These are phyloP conservation scores for Phytophthora quininea DNA, from an alignment of 352 stramenopile genomes.

Conservation along the genomic window DNA sequence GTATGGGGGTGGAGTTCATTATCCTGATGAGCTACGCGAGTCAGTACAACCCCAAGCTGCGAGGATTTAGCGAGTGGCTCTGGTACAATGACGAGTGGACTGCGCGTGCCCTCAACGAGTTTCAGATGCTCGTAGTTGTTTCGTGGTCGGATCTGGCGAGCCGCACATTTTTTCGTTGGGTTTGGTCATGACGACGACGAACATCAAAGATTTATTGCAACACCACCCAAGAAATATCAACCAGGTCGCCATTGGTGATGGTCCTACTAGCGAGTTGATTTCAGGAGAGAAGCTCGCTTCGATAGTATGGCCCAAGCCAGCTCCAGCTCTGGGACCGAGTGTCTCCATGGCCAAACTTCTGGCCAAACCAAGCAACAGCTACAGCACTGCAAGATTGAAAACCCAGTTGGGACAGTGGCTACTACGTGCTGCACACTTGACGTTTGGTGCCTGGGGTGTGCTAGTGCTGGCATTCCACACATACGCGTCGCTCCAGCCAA, in stretches of 20 bases:
- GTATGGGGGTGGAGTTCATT: constrained; percentile 1
- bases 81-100: constrained; percentile 21
- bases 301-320: not conserved
- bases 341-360: not conserved
- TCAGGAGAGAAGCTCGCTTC: not conserved
- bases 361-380: not conserved
- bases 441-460: constrained; percentile 4
- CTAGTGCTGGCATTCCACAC: constrained; percentile 14
- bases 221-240: not conserved
- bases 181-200: constrained; percentile 5
- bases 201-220: constrained; percentile 12
- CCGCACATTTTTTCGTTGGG: constrained; percentile 8
- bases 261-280: not conserved
- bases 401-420: not conserved
- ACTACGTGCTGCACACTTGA: not conserved
- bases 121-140: constrained; percentile 18
- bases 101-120: constrained; percentile 8
- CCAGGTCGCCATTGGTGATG: not conserved
- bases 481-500: constrained; percentile 2
- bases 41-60: not conserved
- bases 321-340: not conserved
- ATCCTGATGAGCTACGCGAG: constrained; percentile 1
- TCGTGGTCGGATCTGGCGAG: constrained; percentile 13
- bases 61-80: not conserved
- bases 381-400: not conserved